phyloP scores from a whole-genome alignment of 345 rosid species.

The Lumnitzera littorea region DNA sequence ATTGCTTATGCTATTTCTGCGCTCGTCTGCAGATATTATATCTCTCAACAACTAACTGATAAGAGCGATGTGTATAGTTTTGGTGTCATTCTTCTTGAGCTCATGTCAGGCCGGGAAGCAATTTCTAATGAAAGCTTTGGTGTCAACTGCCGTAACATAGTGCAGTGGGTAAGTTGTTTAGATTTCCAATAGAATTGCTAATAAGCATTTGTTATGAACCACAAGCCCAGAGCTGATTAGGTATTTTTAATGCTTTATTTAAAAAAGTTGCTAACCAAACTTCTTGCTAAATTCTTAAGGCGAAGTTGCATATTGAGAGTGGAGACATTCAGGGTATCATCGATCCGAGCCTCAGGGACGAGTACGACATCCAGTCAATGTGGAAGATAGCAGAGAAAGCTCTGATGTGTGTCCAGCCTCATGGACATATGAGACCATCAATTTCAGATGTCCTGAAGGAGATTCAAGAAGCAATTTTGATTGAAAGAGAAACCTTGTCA shows the following conservation, averaged over 20 bases:
- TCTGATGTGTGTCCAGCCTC: conserved; percentile 79
- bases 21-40: conserved; percentile 62
- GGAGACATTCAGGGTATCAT: conserved; percentile 91
- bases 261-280: background rate
- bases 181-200: background rate
- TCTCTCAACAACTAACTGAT: conserved; percentile 95
- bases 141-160: conserved; percentile 86
- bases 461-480: conserved; percentile 79
- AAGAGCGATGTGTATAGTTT: conserved; percentile 98
- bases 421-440: conserved; percentile 87
- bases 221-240: background rate
- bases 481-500: conserved; percentile 52
- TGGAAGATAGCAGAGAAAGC: conserved; percentile 99
- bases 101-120: conserved; percentile 94
- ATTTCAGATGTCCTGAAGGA: conserved; percentile 94
- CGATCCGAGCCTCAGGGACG: conserved; percentile 56
- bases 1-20: background rate
- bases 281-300: conserved; percentile 26
- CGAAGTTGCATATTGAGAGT: conserved; percentile 86
- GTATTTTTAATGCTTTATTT: too few relatives aligned
- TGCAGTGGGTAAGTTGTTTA: conserved; percentile 76
- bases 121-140: conserved; percentile 92
- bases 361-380: conserved; percentile 88
- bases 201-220: background rate
- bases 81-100: conserved; percentile 93